Evolutionary conservation across 73 alveolate species (phyloP).

Genomic region (Paramecium sexaurelia): DNA sequence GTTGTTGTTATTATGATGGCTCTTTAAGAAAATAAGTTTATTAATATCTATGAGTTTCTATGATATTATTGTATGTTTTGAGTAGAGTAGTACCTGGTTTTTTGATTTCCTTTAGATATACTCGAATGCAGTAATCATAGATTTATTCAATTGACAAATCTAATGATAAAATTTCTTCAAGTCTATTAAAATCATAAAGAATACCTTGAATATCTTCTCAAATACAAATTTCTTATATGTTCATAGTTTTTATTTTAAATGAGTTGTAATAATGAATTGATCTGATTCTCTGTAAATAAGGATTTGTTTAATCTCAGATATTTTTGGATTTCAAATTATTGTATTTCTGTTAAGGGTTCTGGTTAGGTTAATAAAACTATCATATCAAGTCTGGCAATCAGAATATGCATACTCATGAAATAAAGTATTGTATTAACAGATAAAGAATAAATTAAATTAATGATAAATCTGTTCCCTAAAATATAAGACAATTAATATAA

Average conservation of each 20-base stretch:
- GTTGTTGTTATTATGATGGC: not conserved
- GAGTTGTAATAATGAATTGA: not conserved
- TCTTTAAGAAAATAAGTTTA: not conserved
- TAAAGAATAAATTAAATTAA: not conserved
- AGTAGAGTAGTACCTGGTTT: not conserved
- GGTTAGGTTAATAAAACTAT: not conserved
- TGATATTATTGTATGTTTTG: not conserved
- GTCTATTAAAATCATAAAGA: not conserved
- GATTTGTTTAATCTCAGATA: not conserved
- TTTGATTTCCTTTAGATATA: not conserved
- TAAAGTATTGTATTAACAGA: not conserved
- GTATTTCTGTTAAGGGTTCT: not conserved
- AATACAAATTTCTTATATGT: not conserved
- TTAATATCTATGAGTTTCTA: not conserved
- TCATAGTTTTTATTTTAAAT: not conserved
- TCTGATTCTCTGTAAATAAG: not conserved
- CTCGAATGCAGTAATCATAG: not conserved
- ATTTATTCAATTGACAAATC: not conserved
- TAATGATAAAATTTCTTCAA: not conserved
- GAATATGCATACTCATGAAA: not conserved
- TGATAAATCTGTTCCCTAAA: constrained; percentile 51
- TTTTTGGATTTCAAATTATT: not conserved
- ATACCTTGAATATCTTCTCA: not conserved
- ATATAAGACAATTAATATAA: constrained; percentile 5
- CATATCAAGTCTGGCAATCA: not conserved